Evolutionary conservation across 371 early-diverging fungal species (phyloP).

Genomic region (Haplosporangium sp.): DNA sequence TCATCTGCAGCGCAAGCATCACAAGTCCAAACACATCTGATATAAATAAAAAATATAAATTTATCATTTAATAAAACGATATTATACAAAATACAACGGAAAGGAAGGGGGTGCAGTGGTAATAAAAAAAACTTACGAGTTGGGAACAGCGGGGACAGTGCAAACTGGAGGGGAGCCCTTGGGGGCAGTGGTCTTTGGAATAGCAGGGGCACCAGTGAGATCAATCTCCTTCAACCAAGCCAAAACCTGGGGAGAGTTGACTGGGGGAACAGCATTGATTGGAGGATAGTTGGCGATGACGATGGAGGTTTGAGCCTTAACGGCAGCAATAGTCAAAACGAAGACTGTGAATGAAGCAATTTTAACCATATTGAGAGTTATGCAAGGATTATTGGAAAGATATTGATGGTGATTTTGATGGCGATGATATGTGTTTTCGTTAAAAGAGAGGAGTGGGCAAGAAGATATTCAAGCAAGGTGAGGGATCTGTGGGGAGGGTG

Average conservation of each 20-base stretch:
- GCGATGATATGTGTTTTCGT: slow-evolving; percentile 14
- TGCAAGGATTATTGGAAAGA: too few relatives aligned
- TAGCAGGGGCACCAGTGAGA: slow-evolving; percentile 35
- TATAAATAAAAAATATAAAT: not conserved
- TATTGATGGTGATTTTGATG: not conserved
- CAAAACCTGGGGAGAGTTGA: slow-evolving; percentile 30
- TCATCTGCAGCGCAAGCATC: slow-evolving; percentile 39
- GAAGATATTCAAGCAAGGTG: not conserved
- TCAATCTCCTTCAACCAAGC: slow-evolving; percentile 55
- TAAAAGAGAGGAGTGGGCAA: slow-evolving; percentile 39
- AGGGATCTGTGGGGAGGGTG: slow-evolving; percentile 9
- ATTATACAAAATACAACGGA: too few relatives aligned
- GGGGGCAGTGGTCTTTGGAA: slow-evolving; percentile 13
- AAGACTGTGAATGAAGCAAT: slow-evolving; percentile 33
- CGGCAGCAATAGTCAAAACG: slow-evolving; percentile 35
- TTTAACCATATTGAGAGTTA: slow-evolving; percentile 34
- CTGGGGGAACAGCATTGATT: slow-evolving; percentile 28
- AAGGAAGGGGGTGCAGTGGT: too few relatives aligned
- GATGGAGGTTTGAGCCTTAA: slow-evolving; percentile 40
- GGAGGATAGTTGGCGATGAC: slow-evolving; percentile 34
- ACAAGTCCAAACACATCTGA: slow-evolving; percentile 45
- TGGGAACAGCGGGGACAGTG: slow-evolving; percentile 15
- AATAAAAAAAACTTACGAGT: slow-evolving; percentile 26
- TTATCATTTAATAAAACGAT: not conserved
- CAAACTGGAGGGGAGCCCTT: slow-evolving; percentile 43